Evolutionary conservation across 2,329 filamentous ascomycete genomes (phyloP).

Genomic region (Fusarium sp.): DNA sequence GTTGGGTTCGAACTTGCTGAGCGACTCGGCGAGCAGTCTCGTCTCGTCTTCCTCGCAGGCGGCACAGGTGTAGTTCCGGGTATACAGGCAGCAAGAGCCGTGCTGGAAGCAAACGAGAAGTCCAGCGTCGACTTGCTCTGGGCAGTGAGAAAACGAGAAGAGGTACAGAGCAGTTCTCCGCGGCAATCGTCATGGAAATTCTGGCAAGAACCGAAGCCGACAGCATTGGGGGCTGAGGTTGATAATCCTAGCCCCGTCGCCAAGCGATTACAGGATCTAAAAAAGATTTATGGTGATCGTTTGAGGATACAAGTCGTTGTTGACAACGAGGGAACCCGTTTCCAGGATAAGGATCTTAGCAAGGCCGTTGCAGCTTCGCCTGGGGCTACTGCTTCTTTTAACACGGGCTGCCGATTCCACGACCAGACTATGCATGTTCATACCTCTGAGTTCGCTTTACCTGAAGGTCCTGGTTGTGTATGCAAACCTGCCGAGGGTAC

Average conservation of each 20-base stretch:
- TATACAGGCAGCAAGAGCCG: constrained; percentile 78
- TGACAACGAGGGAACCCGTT: constrained; percentile 80
- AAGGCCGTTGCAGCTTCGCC: constrained; percentile 45
- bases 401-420: constrained; percentile 48
- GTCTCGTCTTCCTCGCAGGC: constrained; percentile 87
- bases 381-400: constrained; percentile 6
- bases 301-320: constrained; percentile 81
- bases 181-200: constrained; percentile 46
- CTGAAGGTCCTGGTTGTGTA: constrained; percentile 43
- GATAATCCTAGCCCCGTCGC: constrained; percentile 64
- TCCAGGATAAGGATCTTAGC: constrained; percentile 66
- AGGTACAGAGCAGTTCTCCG: constrained; percentile 55
- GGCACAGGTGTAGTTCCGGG: constrained; percentile 94
- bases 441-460: constrained; percentile 51
- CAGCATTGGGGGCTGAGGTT: constrained; percentile 40
- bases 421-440: constrained; percentile 49
- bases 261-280: constrained; percentile 72
- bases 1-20: constrained; percentile 69
- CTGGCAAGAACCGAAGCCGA: constrained; percentile 34
- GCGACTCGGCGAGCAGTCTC: constrained; percentile 49
- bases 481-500: constrained; percentile 44
- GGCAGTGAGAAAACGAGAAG: constrained; percentile 75
- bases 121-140: constrained; percentile 78
- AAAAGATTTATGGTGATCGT: constrained; percentile 65
- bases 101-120: constrained; percentile 59